Percentiles rank a stretch among this genome's conserved stretches.
Conservation (phyloP, 164 flowering plant genomes). For the Aristolochia fimbriata region DNA sequence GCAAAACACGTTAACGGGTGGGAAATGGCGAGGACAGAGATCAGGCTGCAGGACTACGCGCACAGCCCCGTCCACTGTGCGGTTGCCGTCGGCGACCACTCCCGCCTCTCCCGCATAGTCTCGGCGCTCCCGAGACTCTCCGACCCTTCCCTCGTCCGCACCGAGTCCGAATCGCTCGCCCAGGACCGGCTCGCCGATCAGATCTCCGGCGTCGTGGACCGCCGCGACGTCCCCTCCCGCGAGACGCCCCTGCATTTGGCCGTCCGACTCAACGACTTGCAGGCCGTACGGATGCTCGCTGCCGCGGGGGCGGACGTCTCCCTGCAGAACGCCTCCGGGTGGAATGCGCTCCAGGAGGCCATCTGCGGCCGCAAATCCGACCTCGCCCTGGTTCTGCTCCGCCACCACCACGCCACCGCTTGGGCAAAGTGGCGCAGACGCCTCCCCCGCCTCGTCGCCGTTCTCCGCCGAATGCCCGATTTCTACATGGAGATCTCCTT, state of each 20-base stretch:
- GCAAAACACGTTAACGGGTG: no score
- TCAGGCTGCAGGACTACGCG: slow-evolving; percentile 33
- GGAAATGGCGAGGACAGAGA: slow-evolving; percentile 1
- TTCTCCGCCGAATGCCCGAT: slow-evolving; percentile 74
- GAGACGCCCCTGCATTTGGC: slow-evolving; percentile 90
- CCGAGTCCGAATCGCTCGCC: slow-evolving; percentile 66
- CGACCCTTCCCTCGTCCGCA: slow-evolving; percentile 40
- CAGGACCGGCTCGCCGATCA: slow-evolving; percentile 55
- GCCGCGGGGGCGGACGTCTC: slow-evolving; percentile 79
- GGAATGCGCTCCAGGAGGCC: slow-evolving; percentile 88
- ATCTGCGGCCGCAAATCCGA: slow-evolving; percentile 42
- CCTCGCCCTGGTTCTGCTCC: slow-evolving; percentile 39
- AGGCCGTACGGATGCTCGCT: slow-evolving; percentile 43
- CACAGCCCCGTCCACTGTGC: slow-evolving; percentile 86
- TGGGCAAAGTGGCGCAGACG: slow-evolving; percentile 96
- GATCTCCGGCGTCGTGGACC: slow-evolving; percentile 68
- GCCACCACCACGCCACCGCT: slow-evolving; percentile 54
- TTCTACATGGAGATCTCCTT: slow-evolving; percentile 95
- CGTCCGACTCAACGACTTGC: slow-evolving; percentile 51
- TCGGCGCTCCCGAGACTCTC: slow-evolving; percentile 52
- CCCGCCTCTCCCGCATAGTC: slow-evolving; percentile 41
- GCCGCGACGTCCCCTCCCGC: slow-evolving; percentile 70
- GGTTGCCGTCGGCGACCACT: slow-evolving; percentile 53
- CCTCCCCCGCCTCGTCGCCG: slow-evolving; percentile 68
- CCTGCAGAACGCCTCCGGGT: slow-evolving; percentile 74